Conservation (phyloP, 202 grass and related monocot genomes). For the Setaria italica region DNA sequence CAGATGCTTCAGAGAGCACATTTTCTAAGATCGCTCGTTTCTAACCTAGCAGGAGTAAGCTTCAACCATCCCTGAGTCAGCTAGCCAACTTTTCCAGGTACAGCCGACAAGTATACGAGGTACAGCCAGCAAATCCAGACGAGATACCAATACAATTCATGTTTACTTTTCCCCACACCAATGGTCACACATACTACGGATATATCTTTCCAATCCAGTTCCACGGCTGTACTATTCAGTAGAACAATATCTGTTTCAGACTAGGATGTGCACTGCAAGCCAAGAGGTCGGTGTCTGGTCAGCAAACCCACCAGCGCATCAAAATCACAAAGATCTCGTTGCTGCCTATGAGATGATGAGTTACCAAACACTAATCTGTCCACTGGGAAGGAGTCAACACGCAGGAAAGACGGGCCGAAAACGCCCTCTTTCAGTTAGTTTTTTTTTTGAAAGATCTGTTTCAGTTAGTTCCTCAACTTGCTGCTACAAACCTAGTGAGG, state of each 20-base stretch:
- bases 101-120: not conserved
- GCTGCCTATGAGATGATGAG: not conserved
- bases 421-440: conserved; percentile 11
- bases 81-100: not conserved
- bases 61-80: not conserved
- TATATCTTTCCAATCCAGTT: not conserved
- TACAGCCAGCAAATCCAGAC: not conserved
- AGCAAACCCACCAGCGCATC: not conserved
- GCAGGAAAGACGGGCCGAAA: not conserved
- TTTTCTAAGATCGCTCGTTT: not conserved
- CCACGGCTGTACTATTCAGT: not conserved
- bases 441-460: not conserved
- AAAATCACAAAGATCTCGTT: not conserved
- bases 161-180: not conserved
- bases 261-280: not conserved
- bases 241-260: not conserved
- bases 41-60: not conserved
- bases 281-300: not conserved
- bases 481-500: not conserved
- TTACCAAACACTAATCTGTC: not conserved
- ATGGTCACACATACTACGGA: not conserved
- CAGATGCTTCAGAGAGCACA: not conserved
- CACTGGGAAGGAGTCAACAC: conserved; percentile 9
- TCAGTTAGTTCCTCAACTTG: conserved; percentile 1
- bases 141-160: not conserved